phyloP scores from a whole-genome alignment of 2,329 filamentous ascomycete species.

The Ceratocystis cubensis region DNA sequence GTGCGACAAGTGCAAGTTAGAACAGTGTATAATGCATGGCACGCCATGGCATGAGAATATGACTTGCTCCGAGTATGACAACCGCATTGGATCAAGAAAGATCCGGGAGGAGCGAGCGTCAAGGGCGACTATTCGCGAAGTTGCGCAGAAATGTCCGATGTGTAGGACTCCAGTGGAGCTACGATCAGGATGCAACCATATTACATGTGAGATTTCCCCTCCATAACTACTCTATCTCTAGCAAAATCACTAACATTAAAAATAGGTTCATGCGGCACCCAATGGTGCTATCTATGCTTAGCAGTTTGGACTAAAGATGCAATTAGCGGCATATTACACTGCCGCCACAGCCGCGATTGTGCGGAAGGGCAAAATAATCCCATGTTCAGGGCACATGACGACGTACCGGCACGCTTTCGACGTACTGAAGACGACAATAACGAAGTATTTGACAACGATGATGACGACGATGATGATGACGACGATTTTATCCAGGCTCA shows the following conservation, averaged over 20 bases:
- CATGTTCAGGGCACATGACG: slow-evolving; percentile 10
- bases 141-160: slow-evolving; percentile 29
- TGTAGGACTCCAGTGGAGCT: slow-evolving; percentile 30
- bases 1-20: slow-evolving; percentile 28
- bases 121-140: slow-evolving; percentile 27
- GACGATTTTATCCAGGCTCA: background rate
- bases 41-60: slow-evolving; percentile 30
- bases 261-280: slow-evolving; percentile 29
- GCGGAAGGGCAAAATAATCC: slow-evolving; percentile 9
- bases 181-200: slow-evolving; percentile 31
- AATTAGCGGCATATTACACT: slow-evolving; percentile 8
- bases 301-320: slow-evolving; percentile 25
- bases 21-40: slow-evolving; percentile 29
- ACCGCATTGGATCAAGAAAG: slow-evolving; percentile 24
- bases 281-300: slow-evolving; percentile 33
- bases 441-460: background rate
- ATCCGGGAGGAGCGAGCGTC: slow-evolving; percentile 28
- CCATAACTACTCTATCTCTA: too few relatives aligned
- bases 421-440: slow-evolving; percentile 1
- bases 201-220: slow-evolving; percentile 28
- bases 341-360: slow-evolving; percentile 7
- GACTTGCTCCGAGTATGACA: slow-evolving; percentile 30
- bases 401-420: slow-evolving; percentile 1
- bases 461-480: background rate
- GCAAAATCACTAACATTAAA: too few relatives aligned